Conservation (phyloP, 345 rosid species). For the Lumnitzera racemosa region DNA sequence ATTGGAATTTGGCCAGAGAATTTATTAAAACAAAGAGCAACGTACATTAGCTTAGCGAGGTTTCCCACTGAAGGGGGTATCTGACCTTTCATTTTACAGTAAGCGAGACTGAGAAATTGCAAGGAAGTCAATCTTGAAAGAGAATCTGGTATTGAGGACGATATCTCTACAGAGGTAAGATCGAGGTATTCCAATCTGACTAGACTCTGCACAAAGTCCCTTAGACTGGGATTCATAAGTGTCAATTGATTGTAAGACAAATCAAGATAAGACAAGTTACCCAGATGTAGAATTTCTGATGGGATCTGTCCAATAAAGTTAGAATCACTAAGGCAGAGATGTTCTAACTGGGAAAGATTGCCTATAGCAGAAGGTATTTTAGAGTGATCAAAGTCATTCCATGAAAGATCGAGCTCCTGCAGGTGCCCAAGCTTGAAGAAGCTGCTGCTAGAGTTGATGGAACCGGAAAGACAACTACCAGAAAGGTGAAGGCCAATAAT, state of each 20-base stretch:
- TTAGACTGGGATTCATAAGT: neutral
- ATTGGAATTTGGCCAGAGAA: constrained; percentile 14
- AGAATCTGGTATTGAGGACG: neutral
- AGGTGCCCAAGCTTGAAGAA: constrained; percentile 16
- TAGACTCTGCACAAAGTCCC: neutral
- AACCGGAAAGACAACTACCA: constrained; percentile 11
- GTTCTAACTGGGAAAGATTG: constrained; percentile 1
- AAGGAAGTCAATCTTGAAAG: neutral
- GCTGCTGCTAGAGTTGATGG: constrained; percentile 12
- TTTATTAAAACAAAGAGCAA: constrained; percentile 4
- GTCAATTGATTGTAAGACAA: neutral
- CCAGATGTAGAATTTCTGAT: neutral
- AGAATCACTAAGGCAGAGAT: constrained; percentile 11
- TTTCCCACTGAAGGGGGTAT: constrained; percentile 1
- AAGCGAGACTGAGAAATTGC: neutral
- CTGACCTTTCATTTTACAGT: neutral
- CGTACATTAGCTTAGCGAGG: neutral
- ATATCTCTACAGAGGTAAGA: neutral
- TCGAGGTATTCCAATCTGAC: neutral
- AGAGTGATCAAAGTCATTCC: constrained; percentile 12
- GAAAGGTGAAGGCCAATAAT: constrained; percentile 10
- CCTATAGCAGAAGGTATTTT: constrained; percentile 7
- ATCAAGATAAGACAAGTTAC: constrained; percentile 6
- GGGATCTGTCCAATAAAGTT: constrained; percentile 9
- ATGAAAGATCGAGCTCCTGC: constrained; percentile 10